Evolutionary conservation across 257 asterid species (phyloP).

Genomic region (Verbena officinalis): DNA sequence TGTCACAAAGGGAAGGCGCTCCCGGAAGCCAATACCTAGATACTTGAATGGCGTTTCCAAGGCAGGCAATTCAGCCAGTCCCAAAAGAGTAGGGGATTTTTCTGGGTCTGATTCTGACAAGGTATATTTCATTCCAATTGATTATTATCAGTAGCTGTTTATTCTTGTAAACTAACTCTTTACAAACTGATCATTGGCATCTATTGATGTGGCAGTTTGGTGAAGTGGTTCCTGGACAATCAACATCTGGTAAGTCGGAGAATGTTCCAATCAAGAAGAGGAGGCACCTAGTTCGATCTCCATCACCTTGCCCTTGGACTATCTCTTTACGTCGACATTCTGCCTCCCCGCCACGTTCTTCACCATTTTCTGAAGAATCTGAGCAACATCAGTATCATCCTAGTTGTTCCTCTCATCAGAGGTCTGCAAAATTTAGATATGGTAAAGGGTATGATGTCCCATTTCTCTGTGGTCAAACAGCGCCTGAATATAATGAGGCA

Average conservation of each 20-base stretch:
- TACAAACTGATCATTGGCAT: background rate
- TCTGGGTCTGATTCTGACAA: conserved; percentile 76
- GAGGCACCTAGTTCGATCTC: conserved; percentile 53
- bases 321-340: conserved; percentile 35
- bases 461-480: conserved; percentile 30
- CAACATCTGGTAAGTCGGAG: conserved; percentile 45
- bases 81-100: conserved; percentile 74
- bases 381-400: conserved; percentile 39
- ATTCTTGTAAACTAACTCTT: background rate
- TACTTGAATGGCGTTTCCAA: conserved; percentile 45
- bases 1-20: conserved; percentile 72
- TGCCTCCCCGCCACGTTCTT: conserved; percentile 37
- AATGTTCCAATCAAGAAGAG: conserved; percentile 69
- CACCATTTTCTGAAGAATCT: conserved; percentile 49
- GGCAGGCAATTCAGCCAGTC: conserved; percentile 46
- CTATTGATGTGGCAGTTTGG: conserved; percentile 49
- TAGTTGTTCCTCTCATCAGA: conserved; percentile 44
- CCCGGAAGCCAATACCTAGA: conserved; percentile 62
- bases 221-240: conserved; percentile 41
- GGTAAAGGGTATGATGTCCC: conserved; percentile 32
- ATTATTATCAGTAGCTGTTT: background rate
- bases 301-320: conserved; percentile 39
- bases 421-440: conserved; percentile 27
- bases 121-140: conserved; percentile 37
- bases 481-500: conserved; percentile 29